Conservation (phyloP, 2,329 filamentous ascomycete species). For the Hypoxylon sp. region DNA sequence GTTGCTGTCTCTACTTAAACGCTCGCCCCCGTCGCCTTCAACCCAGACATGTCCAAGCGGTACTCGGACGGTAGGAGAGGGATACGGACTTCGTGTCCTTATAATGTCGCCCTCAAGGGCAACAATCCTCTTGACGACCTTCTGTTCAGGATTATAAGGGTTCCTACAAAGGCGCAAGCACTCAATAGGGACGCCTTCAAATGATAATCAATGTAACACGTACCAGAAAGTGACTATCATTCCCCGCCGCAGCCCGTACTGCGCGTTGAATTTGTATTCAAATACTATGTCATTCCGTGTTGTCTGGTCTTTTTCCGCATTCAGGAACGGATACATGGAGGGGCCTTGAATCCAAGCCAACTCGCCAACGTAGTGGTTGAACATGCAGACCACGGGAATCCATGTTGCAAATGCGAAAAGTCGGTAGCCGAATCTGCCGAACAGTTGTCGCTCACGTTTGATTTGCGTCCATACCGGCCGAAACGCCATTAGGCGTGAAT, state of each 20-base stretch:
- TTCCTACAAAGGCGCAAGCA: conserved; percentile 65
- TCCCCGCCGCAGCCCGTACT: conserved; percentile 73
- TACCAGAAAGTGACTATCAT: conserved; percentile 82
- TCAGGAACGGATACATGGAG: conserved; percentile 85
- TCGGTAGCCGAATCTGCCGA: conserved; percentile 60
- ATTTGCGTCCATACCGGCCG: conserved; percentile 57
- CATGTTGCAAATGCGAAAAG: conserved; percentile 71
- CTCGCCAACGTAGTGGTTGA: conserved; percentile 74
- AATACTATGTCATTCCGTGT: conserved; percentile 69
- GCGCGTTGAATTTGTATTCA: conserved; percentile 71
- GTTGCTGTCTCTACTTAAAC: conserved; percentile 85
- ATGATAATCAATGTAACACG: conserved; percentile 47
- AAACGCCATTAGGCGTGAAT: conserved; percentile 54
- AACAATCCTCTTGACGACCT: conserved; percentile 86
- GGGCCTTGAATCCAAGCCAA: conserved; percentile 70
- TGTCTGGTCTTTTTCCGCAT: conserved; percentile 73
- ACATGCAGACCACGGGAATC: conserved; percentile 73
- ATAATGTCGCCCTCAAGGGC: conserved; percentile 86
- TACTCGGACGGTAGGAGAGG: conserved; percentile 71
- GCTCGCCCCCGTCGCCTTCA: conserved; percentile 85
- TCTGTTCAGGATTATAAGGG: conserved; percentile 77
- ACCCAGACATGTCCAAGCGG: conserved; percentile 94
- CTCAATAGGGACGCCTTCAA: not conserved
- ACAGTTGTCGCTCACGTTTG: conserved; percentile 44
- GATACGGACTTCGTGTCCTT: conserved; percentile 73